Base-by-base conservation (phyloP, 2,329 filamentous ascomycete genomes). In the Diatrype stigma region DNA sequence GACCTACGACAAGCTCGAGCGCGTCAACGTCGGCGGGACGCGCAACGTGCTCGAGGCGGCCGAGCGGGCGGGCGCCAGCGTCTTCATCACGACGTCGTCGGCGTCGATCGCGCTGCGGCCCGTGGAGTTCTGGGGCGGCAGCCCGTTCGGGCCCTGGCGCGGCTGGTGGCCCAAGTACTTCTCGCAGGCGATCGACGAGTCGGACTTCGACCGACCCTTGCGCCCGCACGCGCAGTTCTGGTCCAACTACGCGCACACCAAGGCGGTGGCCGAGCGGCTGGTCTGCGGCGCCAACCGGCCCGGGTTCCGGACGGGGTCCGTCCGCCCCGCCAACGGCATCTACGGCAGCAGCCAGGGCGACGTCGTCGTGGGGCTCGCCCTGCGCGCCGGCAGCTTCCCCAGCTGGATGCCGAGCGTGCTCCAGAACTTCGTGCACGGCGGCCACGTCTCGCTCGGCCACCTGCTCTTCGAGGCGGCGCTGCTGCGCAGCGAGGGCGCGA, bases 361-460 rank as follows among this genome's bases (percentile, higher is more conserved):
- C 55, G 66, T 68, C 19, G 56, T 77, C 21, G 63, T 74, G 2
- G 72, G 69, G 3, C 49, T 62, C 6, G 69, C 11, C 21, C 40
- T 44, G 2, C 19, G 19, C 14, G 40, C 22, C 6, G 22, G 19
- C 8, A 66, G 62, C 11, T 61, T 67, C 38, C 69, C 70, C 2
- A 75, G 71, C 42, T 80, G 76, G 71, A 68, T 73, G 23, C 59
- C 62, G 5, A 68, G 71, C 16, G 64, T 75, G 26, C 66, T 78
- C 23, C 77, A 81, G 58, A 76, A 73, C 61, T 78, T 75, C 58
- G 73, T 78, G 45, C 69, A 74, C 53, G 71, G 69, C 4, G 72
- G 74, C 49, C 81, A 83, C 62, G 75, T 79, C 52, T 76, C 78
- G 10, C 64, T 81, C 17, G 78, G 73, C 4, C 79, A 83, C 56